Conservation (phyloP, 352 stramenopile genomes). For the Globisporangium nagaii region DNA sequence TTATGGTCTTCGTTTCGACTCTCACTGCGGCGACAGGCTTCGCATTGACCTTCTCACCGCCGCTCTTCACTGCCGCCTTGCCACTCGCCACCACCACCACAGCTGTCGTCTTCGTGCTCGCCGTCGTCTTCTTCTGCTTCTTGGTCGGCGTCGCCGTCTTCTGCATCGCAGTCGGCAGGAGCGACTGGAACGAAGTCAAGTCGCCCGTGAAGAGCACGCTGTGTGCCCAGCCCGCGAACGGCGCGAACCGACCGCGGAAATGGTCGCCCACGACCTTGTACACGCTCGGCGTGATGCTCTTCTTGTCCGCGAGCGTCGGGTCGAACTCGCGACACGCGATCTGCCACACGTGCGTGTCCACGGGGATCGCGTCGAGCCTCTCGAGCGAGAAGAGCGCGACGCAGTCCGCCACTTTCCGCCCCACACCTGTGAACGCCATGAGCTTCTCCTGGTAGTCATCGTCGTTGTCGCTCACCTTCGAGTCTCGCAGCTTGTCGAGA, state of each 20-base stretch:
- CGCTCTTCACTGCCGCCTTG: background rate
- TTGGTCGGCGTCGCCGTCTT: constrained; percentile 7
- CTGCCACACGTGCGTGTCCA: constrained; percentile 96
- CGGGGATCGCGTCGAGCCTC: constrained; percentile 90
- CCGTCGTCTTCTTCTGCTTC: background rate
- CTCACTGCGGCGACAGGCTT: background rate
- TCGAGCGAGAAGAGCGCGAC: constrained; percentile 96
- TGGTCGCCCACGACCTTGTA: constrained; percentile 90
- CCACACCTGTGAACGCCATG: constrained; percentile 81
- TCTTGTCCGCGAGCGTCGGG: constrained; percentile 29
- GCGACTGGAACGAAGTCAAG: constrained; percentile 30
- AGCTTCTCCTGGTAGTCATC: constrained; percentile 41
- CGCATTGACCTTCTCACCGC: background rate
- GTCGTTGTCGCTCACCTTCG: background rate
- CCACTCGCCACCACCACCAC: background rate
- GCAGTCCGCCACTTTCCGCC: constrained; percentile 96
- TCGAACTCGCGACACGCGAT: constrained; percentile 90
- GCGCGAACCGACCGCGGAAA: constrained; percentile 89
- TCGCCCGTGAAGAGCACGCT: constrained; percentile 56
- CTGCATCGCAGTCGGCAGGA: constrained; percentile 16
- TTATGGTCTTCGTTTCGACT: background rate
- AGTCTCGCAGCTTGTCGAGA: constrained; percentile 46
- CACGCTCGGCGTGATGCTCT: constrained; percentile 79
- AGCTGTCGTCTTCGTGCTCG: background rate
- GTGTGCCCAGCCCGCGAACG: constrained; percentile 91